Evolutionary conservation across 257 asterid species (phyloP).

Genomic region (Apocynum venetum): DNA sequence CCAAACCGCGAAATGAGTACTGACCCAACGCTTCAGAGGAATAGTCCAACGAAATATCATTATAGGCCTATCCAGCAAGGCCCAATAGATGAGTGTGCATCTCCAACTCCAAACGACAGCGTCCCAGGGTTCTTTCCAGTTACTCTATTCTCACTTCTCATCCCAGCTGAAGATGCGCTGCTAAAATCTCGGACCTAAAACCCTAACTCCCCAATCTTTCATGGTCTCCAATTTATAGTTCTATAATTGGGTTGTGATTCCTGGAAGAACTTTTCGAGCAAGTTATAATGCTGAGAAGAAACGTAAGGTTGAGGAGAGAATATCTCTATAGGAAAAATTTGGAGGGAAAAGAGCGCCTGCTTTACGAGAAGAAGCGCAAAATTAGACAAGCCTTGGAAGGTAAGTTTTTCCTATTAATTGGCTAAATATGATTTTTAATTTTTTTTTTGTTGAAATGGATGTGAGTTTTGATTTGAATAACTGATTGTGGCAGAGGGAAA

Average conservation of each 20-base stretch:
- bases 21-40: background rate
- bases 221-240: background rate
- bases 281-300: slow-evolving; percentile 66
- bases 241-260: background rate
- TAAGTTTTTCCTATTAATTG: slow-evolving; percentile 6
- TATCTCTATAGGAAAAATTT: slow-evolving; percentile 83
- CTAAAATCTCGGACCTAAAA: slow-evolving; percentile 1
- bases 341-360: slow-evolving; percentile 86
- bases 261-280: background rate
- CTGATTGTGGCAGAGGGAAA: slow-evolving; percentile 60
- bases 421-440: background rate
- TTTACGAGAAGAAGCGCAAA: slow-evolving; percentile 84
- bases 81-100: background rate
- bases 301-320: slow-evolving; percentile 70
- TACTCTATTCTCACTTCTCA: too few species aligned
- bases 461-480: background rate
- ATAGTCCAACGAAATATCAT: background rate
- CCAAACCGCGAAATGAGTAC: background rate
- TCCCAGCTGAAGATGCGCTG: background rate
- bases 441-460: background rate
- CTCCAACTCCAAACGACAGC: background rate
- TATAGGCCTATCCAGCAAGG: background rate
- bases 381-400: slow-evolving; percentile 79
- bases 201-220: background rate
- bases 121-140: background rate